Percentiles rank a stretch among this genome's conserved stretches.
Evolutionary conservation across 192 early-diverging fungal genomes (phyloP).

Genomic region (Thamnidium elegans): DNA sequence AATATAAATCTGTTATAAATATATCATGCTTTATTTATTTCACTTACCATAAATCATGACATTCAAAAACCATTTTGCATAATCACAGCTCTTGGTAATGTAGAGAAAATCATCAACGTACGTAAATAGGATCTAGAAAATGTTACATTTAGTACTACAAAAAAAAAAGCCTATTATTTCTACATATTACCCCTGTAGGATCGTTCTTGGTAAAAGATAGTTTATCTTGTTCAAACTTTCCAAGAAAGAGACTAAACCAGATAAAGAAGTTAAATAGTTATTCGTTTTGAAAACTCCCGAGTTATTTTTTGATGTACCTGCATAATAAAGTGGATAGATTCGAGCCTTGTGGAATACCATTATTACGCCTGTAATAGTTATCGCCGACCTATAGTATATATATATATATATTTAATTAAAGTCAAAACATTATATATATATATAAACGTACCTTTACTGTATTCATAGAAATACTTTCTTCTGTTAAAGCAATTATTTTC

Average conservation of each 20-base stretch:
- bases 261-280: no score
- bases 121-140: background rate
- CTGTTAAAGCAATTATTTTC: background rate
- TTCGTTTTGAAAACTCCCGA: background rate
- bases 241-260: background rate
- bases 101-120: constrained; percentile 14
- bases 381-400: background rate
- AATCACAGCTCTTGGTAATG: background rate
- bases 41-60: background rate
- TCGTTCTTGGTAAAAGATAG: background rate
- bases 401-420: background rate
- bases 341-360: constrained; percentile 3
- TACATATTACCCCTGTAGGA: background rate
- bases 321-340: constrained; percentile 1
- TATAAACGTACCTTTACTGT: background rate
- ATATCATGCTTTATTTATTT: background rate
- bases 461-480: background rate
- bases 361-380: background rate
- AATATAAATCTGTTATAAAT: no score
- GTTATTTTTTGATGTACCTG: background rate
- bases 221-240: background rate
- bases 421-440: background rate
- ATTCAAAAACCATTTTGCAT: background rate
- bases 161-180: no score
- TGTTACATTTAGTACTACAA: no score